Conservation (phyloP, 345 rosid species). For the Hibiscus syriacus region DNA sequence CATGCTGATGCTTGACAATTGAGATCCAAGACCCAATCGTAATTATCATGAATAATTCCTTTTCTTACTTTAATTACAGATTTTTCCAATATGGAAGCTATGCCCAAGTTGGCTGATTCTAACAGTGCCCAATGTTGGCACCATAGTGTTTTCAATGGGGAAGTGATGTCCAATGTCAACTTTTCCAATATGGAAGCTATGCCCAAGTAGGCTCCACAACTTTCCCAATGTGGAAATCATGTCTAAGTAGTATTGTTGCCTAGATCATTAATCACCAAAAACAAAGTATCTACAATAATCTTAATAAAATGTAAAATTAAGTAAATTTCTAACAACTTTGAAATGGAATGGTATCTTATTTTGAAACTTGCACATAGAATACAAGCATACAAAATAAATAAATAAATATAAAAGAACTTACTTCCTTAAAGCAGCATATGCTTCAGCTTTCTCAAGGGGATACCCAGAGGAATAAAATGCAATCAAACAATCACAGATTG, state of each 20-base stretch:
- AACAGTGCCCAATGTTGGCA: too few species aligned
- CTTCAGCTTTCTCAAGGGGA: constrained; percentile 75
- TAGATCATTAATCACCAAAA: too few species aligned
- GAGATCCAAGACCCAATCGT: neutral
- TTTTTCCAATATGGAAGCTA: neutral
- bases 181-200: too few species aligned
- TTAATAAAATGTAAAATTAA: neutral
- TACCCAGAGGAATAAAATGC: constrained; percentile 91
- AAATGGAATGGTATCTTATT: neutral
- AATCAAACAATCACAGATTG: constrained; percentile 89
- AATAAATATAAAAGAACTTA: constrained; percentile 27
- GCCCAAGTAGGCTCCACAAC: too few species aligned
- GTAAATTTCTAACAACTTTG: neutral
- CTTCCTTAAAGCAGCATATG: constrained; percentile 84
- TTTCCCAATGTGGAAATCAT: too few species aligned
- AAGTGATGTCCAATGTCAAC: too few species aligned
- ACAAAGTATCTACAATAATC: too few species aligned
- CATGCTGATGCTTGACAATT: neutral
- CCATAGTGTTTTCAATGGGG: too few species aligned
- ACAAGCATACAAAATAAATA: neutral
- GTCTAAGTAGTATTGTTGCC: too few species aligned
- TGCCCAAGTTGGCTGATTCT: too few species aligned
- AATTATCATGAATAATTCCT: neutral
- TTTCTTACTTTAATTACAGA: neutral
- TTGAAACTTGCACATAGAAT: neutral